Base-by-base conservation (phyloP, 805 yeast species). In the Kazachstania taianensis region DNA sequence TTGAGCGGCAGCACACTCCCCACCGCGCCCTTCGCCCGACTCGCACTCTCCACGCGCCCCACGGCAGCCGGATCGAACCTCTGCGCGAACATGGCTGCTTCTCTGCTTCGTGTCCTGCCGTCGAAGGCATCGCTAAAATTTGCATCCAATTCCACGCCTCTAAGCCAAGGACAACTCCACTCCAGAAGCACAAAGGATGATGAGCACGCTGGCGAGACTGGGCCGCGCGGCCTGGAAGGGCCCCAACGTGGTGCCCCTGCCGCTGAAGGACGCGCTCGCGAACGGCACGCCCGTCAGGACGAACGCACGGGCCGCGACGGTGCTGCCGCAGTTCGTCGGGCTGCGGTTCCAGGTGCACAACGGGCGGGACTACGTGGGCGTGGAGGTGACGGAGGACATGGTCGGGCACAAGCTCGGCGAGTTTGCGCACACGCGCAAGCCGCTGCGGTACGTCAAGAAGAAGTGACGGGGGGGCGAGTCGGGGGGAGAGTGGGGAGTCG, bases 321-420 rank as follows among this genome's bases (percentile, higher is more conserved):
- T 92, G 37, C 65, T 92, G 33, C 98, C 98, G 15, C 94, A 85
- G 56, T 89, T 92, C 62, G 95, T 92, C 23, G 98, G 98, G 4
- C 67, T 92, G 38, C 81, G 78, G 49, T 92, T 92, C 60, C 94
- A 92, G 61, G 83, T 92, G 24, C 98, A 92, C 63, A 92, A 92
- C 61, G 98, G 98, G 20, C 83, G 81, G 55, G 94, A 85, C 48
- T 92, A 87, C 55, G 94, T 86, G 27, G 84, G 85, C 35, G 70
- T 92, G 36, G 84, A 79, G 45, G 73, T 92, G 20, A 74, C 81
- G 7, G 96, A 92, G 55, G 92, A 92, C 49, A 92, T 92, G 98
- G 96, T 92, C 41, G 98, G 98, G 14, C 73, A 78, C 47, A 92
- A 89, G 57, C 65, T 92, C 38, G 98, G 98, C 2, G 96, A 89